Percentiles rank a stretch among this genome's conserved stretches.
These are phyloP conservation scores for Inga oerstediana DNA, from an alignment of 306 rosid genomes.

Conservation along the genomic window DNA sequence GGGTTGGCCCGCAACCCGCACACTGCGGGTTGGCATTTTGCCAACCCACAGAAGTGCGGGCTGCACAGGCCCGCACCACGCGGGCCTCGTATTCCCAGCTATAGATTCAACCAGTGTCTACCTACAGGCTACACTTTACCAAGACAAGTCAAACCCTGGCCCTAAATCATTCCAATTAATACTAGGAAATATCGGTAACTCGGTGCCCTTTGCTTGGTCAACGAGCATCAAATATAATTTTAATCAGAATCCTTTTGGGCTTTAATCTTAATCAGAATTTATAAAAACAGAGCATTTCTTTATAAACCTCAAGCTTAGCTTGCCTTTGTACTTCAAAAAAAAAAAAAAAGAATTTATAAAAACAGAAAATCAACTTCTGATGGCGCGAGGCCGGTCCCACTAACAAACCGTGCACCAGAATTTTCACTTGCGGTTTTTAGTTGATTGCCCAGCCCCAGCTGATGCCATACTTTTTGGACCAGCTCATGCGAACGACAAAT, in stretches of 20 bases:
- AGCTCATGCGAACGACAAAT: neutral
- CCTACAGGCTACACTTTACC: neutral
- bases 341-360: neutral
- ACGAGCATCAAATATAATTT: slow-evolving; percentile 14
- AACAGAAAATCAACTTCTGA: neutral
- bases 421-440: neutral
- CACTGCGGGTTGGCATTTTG: no score
- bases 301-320: no score
- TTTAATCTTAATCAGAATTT: neutral
- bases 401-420: neutral
- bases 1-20: no score
- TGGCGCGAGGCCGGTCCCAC: slow-evolving; percentile 11
- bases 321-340: no score
- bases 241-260: neutral
- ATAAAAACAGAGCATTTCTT: neutral
- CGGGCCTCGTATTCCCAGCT: no score
- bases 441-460: neutral
- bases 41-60: no score
- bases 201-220: slow-evolving; percentile 34
- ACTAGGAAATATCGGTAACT: slow-evolving; percentile 25
- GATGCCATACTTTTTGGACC: slow-evolving; percentile 10
- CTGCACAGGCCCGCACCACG: no score
- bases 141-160: neutral
- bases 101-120: neutral
- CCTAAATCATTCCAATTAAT: no score